Conservation (phyloP, 768 basidiomycete genomes). For the Tephrocybe sp. region DNA sequence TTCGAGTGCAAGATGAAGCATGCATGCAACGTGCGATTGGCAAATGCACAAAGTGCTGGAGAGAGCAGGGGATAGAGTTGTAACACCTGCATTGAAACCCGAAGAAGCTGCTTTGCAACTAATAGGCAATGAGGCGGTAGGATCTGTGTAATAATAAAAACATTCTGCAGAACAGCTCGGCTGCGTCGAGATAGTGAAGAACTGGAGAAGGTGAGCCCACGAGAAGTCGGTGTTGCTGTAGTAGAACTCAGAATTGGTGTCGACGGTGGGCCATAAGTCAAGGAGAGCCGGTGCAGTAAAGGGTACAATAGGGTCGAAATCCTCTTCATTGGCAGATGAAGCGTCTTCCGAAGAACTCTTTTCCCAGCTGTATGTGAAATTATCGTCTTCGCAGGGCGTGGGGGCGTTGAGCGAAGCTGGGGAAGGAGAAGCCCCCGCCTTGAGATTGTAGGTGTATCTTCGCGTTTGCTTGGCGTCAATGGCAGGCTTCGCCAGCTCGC, state of each 20-base stretch:
- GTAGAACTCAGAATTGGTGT: too few species aligned
- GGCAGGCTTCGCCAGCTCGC: not conserved
- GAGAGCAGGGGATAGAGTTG: too few species aligned
- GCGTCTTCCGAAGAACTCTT: not conserved
- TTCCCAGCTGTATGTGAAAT: slow-evolving; percentile 5
- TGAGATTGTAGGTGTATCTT: not conserved
- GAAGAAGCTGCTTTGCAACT: too few species aligned
- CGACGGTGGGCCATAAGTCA: not conserved
- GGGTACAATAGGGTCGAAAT: not conserved
- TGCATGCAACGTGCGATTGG: too few species aligned
- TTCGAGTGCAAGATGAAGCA: too few species aligned
- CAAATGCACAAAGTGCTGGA: too few species aligned
- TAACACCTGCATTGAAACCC: too few species aligned
- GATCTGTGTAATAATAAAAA: too few species aligned
- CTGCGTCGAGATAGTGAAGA: not conserved
- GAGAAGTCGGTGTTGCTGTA: not conserved
- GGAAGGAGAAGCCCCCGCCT: not conserved
- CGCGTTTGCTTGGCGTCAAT: not conserved
- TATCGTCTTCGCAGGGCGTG: not conserved
- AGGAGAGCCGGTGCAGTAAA: not conserved
- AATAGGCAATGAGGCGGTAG: too few species aligned
- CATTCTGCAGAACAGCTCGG: too few species aligned
- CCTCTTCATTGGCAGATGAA: not conserved
- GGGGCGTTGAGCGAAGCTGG: not conserved
- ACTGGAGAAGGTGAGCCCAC: too few species aligned